These are phyloP conservation scores for Urtica urens DNA, from an alignment of 306 rosid species.

Conservation along the genomic window DNA sequence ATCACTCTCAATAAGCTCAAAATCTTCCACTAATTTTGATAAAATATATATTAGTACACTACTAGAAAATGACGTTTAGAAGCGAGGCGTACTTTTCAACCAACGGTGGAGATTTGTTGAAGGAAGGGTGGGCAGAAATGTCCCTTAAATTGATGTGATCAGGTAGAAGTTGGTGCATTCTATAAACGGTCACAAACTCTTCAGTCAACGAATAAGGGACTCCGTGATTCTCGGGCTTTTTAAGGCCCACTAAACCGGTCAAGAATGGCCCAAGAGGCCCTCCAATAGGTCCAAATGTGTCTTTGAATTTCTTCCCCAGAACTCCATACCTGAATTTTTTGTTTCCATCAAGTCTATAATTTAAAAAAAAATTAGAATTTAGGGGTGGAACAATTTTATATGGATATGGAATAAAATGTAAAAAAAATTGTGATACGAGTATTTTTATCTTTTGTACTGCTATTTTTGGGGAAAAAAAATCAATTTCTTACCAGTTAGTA, in stretches of 20 bases:
- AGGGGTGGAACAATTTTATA: too few relatives aligned
- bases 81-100: background rate
- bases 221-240: slow-evolving; percentile 63
- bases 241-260: slow-evolving; percentile 59
- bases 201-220: slow-evolving; percentile 69
- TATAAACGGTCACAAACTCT: slow-evolving; percentile 61
- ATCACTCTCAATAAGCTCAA: background rate
- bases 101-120: slow-evolving; percentile 33
- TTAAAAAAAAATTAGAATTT: too few relatives aligned
- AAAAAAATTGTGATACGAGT: too few relatives aligned
- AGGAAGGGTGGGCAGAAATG: slow-evolving; percentile 17
- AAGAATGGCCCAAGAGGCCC: slow-evolving; percentile 44
- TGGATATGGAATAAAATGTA: too few relatives aligned
- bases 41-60: background rate
- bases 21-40: background rate
- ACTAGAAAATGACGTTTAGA: too few relatives aligned
- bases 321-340: slow-evolving; percentile 84
- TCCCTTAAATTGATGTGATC: slow-evolving; percentile 43
- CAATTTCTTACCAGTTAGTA: slow-evolving; percentile 39
- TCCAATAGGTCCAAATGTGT: slow-evolving; percentile 49
- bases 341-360: too few relatives aligned
- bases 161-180: slow-evolving; percentile 69
- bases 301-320: slow-evolving; percentile 63
- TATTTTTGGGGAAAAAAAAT: background rate
- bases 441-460: too few relatives aligned